Evolutionary conservation across 495 filamentous ascomycete genomes (phyloP).

Genomic region (Penicillium paradoxum): DNA sequence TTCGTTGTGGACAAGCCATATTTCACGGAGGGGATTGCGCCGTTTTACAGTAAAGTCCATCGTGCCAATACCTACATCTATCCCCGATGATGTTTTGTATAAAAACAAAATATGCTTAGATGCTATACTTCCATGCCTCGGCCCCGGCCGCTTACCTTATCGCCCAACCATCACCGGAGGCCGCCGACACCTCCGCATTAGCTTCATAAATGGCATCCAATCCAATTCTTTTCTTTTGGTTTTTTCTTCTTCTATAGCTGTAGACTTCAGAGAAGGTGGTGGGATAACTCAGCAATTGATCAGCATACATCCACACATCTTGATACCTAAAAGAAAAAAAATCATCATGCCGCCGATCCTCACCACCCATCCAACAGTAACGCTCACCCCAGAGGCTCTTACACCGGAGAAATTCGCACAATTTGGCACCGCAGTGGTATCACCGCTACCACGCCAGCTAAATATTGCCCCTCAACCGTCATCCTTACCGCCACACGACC

Average conservation of each 20-base stretch:
- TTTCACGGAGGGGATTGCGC: too few relatives aligned
- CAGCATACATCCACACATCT: background rate
- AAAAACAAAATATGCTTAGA: too few relatives aligned
- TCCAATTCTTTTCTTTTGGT: background rate
- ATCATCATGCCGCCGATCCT: conserved; percentile 29
- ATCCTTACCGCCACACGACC: conserved; percentile 36
- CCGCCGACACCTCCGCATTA: conserved; percentile 8
- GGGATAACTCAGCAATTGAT: background rate
- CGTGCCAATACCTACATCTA: too few relatives aligned
- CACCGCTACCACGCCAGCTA: conserved; percentile 54
- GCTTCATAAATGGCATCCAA: background rate
- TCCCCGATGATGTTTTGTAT: too few relatives aligned
- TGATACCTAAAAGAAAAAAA: background rate
- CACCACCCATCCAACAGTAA: conserved; percentile 26
- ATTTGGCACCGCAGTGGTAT: conserved; percentile 80
- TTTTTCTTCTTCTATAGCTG: background rate
- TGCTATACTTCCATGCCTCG: background rate
- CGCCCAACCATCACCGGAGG: conserved; percentile 2
- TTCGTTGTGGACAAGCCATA: too few relatives aligned
- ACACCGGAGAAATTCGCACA: conserved; percentile 61
- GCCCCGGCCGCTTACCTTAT: conserved; percentile 10
- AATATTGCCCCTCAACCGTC: conserved; percentile 41
- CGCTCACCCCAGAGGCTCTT: conserved; percentile 53
- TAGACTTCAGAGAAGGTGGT: background rate
- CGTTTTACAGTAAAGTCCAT: too few relatives aligned